A percentile compares a stretch with the other conserved stretches of the same genome.
Conservation (phyloP, 495 filamentous ascomycete species). For the Daldinia concentrica region DNA sequence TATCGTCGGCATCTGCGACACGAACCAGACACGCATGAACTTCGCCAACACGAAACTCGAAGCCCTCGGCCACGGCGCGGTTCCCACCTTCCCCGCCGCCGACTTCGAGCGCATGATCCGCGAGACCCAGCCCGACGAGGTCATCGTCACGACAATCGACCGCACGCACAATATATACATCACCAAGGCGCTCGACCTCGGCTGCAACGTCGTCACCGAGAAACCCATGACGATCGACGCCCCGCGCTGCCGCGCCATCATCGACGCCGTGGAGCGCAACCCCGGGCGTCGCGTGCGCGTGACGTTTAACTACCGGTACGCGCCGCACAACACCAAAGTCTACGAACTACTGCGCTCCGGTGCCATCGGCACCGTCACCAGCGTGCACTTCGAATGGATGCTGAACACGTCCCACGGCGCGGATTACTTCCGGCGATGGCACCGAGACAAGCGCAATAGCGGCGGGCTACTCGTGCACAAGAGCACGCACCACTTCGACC, state of each 20-base stretch:
- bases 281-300: constrained; percentile 52
- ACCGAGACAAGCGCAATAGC: constrained; percentile 66
- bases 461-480: constrained; percentile 64
- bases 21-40: constrained; percentile 58
- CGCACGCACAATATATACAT: constrained; percentile 67
- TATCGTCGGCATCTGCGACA: constrained; percentile 62
- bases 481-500: constrained; percentile 62
- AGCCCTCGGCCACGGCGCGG: constrained; percentile 45
- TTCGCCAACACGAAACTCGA: constrained; percentile 53
- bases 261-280: constrained; percentile 53
- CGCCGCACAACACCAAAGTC: constrained; percentile 62
- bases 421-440: constrained; percentile 70
- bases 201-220: constrained; percentile 66
- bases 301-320: constrained; percentile 63
- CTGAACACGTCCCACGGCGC: constrained; percentile 68
- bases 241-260: constrained; percentile 59
- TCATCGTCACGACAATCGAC: constrained; percentile 68
- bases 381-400: constrained; percentile 69
- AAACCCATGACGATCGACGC: constrained; percentile 70
- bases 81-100: constrained; percentile 61
- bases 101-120: constrained; percentile 65
- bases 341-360: constrained; percentile 58
- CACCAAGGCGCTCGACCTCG: constrained; percentile 62
- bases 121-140: constrained; percentile 62
- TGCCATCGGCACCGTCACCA: constrained; percentile 62